Evolutionary conservation across 2,329 filamentous ascomycete genomes (phyloP), one percentile per base, ranked within the genome.

Genomic region (Rosellinia necatrix): DNA sequence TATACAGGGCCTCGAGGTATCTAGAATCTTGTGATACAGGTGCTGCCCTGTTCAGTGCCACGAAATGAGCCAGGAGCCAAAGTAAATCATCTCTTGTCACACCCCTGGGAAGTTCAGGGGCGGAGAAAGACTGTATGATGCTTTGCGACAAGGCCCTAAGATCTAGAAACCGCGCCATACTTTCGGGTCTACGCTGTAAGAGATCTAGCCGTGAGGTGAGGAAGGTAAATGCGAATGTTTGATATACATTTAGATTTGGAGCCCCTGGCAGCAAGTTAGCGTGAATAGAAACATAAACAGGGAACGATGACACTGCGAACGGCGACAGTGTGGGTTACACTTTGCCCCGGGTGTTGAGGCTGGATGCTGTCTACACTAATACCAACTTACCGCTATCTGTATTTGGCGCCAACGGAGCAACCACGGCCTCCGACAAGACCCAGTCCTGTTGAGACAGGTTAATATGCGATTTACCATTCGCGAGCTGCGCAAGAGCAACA

Each of bases 1-100:
- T 72, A 53, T 84, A 81, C 5, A 86, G 67, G 1, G 81, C 78
- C 49, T 78, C 75, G 5, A 86, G 67, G 59, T 80, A 81, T 5
- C 50, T 63, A 4, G 64, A 62, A 25, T 60, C 65, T 46, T 65
- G 65, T 10, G 65, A 60, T 8, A 59, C 59, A 7, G 64, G 56
- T n/a, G 55, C 46, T n/a, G 63, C 71, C 51, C 75, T 75, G 48
- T 80, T 78, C 10, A 88, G 70, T 48, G 82, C 79, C 57, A 90
- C 81, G 60, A 88, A 87, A 64, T 89, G 85, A 12, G 88, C 81
- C 24, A 91, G 73, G 24, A 90, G 77, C 78, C 86, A 87, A 34
- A 91, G 71, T 32, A 84, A 79, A 8, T 74, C 71, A 35, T 78
- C 72, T 32, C 73, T 73, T 1, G 72, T 68, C 10, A 66, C 62